These are phyloP conservation scores for Stemphylium vesicarium DNA, from an alignment of 2,329 filamentous ascomycete genomes.

Conservation along the genomic window DNA sequence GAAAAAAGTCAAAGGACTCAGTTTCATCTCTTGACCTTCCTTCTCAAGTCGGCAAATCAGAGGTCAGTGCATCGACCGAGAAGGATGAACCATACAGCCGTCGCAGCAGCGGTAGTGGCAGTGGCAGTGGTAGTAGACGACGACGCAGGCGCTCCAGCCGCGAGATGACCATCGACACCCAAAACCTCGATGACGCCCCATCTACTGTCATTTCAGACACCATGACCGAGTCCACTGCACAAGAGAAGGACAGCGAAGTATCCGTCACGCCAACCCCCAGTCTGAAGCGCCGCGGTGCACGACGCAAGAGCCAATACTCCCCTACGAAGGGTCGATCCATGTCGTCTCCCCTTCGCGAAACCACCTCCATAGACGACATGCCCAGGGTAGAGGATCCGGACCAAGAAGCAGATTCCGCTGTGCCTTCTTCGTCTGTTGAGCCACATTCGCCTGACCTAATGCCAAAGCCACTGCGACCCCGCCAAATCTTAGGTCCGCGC, in stretches of 20 bases:
- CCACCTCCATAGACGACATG: constrained; percentile 32
- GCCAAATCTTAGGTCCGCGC: constrained; percentile 50
- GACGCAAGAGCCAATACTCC: constrained; percentile 46
- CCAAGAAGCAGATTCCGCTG: constrained; percentile 37
- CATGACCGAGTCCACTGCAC: constrained; percentile 20
- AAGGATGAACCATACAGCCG: constrained; percentile 24
- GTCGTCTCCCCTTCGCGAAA: constrained; percentile 38
- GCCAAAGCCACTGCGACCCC: constrained; percentile 39
- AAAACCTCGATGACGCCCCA: constrained; percentile 29
- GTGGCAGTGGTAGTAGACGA: constrained; percentile 33
- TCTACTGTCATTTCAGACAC: constrained; percentile 31
- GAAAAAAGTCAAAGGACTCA: constrained; percentile 40
- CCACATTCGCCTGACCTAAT: constrained; percentile 39
- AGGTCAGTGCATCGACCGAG: constrained; percentile 34
- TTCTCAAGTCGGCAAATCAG: constrained; percentile 33
- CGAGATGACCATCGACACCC: constrained; percentile 35
- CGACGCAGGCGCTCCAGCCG: constrained; percentile 35
- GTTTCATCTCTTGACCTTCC: constrained; percentile 35
- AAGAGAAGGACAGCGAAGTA: constrained; percentile 24
- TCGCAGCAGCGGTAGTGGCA: constrained; percentile 32
- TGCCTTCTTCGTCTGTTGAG: constrained; percentile 47
- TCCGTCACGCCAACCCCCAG: constrained; percentile 38
- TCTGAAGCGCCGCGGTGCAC: constrained; percentile 49
- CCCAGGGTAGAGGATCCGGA: constrained; percentile 27
- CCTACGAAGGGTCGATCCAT: constrained; percentile 50